phyloP scores from a whole-genome alignment of 768 basidiomycete species.

The Paxillus ammoniavirescens region DNA sequence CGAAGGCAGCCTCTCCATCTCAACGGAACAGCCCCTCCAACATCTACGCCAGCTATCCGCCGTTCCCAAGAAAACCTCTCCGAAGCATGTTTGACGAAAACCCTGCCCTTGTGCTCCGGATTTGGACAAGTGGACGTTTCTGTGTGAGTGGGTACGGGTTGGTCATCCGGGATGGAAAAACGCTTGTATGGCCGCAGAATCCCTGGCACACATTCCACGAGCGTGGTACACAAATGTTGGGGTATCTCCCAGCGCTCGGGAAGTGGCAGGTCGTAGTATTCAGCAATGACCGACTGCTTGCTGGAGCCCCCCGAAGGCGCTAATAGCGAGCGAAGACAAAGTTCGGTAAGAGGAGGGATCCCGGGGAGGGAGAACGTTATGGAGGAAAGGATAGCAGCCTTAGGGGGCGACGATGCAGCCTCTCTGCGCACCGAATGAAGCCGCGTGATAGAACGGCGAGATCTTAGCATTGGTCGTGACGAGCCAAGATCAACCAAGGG shows the following conservation, averaged over 20 bases:
- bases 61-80: constrained; percentile 67
- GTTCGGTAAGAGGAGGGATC: constrained; percentile 34
- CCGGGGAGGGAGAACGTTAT: constrained; percentile 17
- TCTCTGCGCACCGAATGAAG: constrained; percentile 9
- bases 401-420: background rate
- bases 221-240: constrained; percentile 20
- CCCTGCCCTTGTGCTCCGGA: constrained; percentile 29
- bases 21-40: constrained; percentile 56
- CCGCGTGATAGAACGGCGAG: constrained; percentile 15
- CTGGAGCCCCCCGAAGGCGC: constrained; percentile 16
- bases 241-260: constrained; percentile 28
- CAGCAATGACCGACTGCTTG: constrained; percentile 15
- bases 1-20: constrained; percentile 67
- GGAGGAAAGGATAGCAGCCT: constrained; percentile 18
- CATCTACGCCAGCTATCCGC: constrained; percentile 46
- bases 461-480: background rate
- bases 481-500: background rate
- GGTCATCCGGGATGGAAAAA: constrained; percentile 6
- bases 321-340: constrained; percentile 38
- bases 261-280: constrained; percentile 31
- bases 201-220: constrained; percentile 29
- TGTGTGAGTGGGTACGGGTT: constrained; percentile 11
- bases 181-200: constrained; percentile 26
- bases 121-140: constrained; percentile 50
- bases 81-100: constrained; percentile 59